These are phyloP conservation scores for Cichorium intybus DNA, from an alignment of 140 eudicot genomes.

Conservation along the genomic window DNA sequence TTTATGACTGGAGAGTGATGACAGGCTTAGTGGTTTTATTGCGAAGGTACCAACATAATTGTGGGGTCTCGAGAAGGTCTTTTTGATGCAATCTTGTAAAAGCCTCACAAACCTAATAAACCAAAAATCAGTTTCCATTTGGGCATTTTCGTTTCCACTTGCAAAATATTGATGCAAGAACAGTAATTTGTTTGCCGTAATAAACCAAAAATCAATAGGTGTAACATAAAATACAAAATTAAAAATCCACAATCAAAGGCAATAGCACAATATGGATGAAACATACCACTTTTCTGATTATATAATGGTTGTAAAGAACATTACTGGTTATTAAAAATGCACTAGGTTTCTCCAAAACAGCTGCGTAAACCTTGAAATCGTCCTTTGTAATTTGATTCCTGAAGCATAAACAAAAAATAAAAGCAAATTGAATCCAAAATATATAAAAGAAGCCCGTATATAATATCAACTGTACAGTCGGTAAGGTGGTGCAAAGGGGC, in stretches of 20 bases:
- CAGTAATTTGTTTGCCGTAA: no score
- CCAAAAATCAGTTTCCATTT: no score
- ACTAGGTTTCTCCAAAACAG: conserved; percentile 58
- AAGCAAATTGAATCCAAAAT: not conserved
- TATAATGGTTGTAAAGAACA: no score
- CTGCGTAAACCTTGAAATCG: conserved; percentile 83
- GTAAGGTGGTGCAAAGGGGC: no score
- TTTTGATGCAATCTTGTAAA: conserved; percentile 65
- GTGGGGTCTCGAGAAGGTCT: conserved; percentile 48
- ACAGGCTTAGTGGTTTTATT: no score
- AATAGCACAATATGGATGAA: not conserved
- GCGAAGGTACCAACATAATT: conserved; percentile 77
- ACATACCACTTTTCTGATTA: no score
- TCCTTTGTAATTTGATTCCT: conserved; percentile 71
- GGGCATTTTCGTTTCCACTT: no score
- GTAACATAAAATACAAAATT: not conserved
- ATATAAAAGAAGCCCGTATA: not conserved
- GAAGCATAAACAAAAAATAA: not conserved
- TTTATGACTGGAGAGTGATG: no score
- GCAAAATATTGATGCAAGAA: no score
- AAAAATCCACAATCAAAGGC: no score
- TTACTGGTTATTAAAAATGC: conserved; percentile 15
- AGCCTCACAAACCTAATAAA: conserved; percentile 91
- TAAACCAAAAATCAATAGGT: not conserved
- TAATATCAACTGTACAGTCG: not conserved